phyloP scores from a whole-genome alignment of 139 green algal species.

The Tetraselmis striata region DNA sequence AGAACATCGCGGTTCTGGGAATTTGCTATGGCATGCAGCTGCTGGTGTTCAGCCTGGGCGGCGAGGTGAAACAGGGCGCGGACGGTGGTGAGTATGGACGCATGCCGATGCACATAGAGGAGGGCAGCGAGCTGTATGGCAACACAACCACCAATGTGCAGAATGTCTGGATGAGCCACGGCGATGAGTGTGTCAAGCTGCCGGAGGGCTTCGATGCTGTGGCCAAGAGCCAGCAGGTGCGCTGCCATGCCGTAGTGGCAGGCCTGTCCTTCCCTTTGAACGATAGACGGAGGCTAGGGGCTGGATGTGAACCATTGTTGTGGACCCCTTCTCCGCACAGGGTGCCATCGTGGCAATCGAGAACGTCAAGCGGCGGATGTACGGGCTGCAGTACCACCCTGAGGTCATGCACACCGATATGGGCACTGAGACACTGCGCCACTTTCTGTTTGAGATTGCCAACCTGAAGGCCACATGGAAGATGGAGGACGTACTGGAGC shows the following conservation, averaged over 20 bases:
- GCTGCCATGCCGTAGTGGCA: no score
- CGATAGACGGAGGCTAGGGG: no score
- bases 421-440: constrained; percentile 77
- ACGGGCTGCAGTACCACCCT: constrained; percentile 95
- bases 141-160: constrained; percentile 40
- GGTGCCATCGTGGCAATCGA: constrained; percentile 93
- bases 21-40: constrained; percentile 99
- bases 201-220: constrained; percentile 80
- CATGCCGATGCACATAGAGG: constrained; percentile 78
- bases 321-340: no score
- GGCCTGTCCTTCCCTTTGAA: no score
- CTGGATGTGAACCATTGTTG: no score
- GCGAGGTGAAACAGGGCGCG: constrained; percentile 61
- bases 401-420: constrained; percentile 89
- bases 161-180: constrained; percentile 98
- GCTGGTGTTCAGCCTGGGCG: constrained; percentile 64
- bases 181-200: constrained; percentile 82
- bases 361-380: constrained; percentile 62
- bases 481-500: constrained; percentile 93
- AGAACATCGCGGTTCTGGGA: constrained; percentile 80
- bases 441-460: constrained; percentile 85
- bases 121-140: constrained; percentile 59
- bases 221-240: constrained; percentile 69
- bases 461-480: constrained; percentile 75
- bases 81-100: constrained; percentile 91